Base-by-base conservation (phyloP, 805 yeast species). In the Pichia eremophila region DNA sequence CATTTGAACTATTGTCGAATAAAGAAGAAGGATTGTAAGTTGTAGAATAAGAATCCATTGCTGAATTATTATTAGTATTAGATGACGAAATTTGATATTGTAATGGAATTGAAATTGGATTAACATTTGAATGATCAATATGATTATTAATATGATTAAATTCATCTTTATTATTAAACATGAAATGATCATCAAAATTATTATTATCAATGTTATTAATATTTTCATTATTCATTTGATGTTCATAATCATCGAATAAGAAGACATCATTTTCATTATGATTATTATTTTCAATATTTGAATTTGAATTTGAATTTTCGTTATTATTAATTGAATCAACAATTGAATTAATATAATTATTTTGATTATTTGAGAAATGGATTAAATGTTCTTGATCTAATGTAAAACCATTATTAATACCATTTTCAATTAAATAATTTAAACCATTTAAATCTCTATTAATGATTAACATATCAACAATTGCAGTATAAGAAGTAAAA, bases 321-420 rank as follows among this genome's bases (percentile, higher is more conserved):
- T 52, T 12, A 17, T 47, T 18, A 40, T 52, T 35, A 29, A 48
- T 19, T 12, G 46, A 36, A 32, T 49, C 37, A 41, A 48, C 34
- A 38, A 48, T 44, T 32, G 47, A 51, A 37, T 49, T 42, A 31
- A 52, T 44, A 35, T 43, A 47, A 36, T 46, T 36, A 28, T 44
- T 40, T 46, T 51, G 48, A 39, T 52, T 50, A 27, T 50, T 46
- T 18, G 57, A 41, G 19, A 59, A 49, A 34, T 57, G 61, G 39
- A 60, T 46, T 42, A 57, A 63, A 54, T 64, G 67, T 53, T 72
- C 75, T 50, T 75, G 78, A 55, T 73, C 77, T 19, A 70, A 56
- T 7, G 72, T 71, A 48, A 72, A 68, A 15, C 79, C 80, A 46
- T 58, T 61, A 18, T 41, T 22, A 19, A 44, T 28, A 28, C 64